Conservation (phyloP, 2,329 filamentous ascomycete genomes). For the Fusarium sarcochroum region DNA sequence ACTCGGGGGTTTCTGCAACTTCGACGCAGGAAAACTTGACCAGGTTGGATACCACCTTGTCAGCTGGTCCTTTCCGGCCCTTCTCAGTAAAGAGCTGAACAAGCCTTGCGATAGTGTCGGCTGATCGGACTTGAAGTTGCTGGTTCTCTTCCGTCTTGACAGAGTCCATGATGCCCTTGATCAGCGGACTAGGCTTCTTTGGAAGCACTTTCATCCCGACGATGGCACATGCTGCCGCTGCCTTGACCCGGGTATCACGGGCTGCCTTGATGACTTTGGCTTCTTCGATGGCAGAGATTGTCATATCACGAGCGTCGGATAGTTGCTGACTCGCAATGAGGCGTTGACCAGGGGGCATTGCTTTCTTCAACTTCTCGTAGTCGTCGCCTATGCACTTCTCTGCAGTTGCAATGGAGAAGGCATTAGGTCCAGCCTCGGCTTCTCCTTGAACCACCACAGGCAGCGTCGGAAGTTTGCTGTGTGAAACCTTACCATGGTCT, state of each 20-base stretch:
- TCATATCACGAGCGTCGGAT: slow-evolving; percentile 80
- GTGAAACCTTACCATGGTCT: slow-evolving; percentile 86
- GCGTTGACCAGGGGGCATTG: slow-evolving; percentile 88
- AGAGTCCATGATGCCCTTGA: slow-evolving; percentile 98
- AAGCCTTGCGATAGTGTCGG: slow-evolving; percentile 84
- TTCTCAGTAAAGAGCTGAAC: slow-evolving; percentile 88
- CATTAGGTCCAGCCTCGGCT: slow-evolving; percentile 88
- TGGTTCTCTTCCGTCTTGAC: slow-evolving; percentile 94
- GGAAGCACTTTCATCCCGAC: slow-evolving; percentile 90
- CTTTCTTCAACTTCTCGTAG: slow-evolving; percentile 89
- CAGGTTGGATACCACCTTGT: slow-evolving; percentile 95
- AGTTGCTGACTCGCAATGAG: slow-evolving; percentile 86
- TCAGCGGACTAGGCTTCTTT: slow-evolving; percentile 92
- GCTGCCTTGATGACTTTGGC: slow-evolving; percentile 83
- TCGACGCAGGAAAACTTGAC: slow-evolving; percentile 99
- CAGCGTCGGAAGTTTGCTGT: slow-evolving; percentile 80
- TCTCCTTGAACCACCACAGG: slow-evolving; percentile 96
- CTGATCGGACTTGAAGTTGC: slow-evolving; percentile 88
- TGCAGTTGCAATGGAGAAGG: slow-evolving; percentile 89
- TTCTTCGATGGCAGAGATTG: slow-evolving; percentile 81
- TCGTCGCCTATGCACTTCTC: slow-evolving; percentile 90
- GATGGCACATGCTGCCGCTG: slow-evolving; percentile 87
- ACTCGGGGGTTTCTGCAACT: slow-evolving; percentile 96
- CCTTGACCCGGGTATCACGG: slow-evolving; percentile 87
- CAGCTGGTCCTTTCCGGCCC: slow-evolving; percentile 86